phyloP scores from a whole-genome alignment of 345 rosid genomes.

The Erodium maritimum region DNA sequence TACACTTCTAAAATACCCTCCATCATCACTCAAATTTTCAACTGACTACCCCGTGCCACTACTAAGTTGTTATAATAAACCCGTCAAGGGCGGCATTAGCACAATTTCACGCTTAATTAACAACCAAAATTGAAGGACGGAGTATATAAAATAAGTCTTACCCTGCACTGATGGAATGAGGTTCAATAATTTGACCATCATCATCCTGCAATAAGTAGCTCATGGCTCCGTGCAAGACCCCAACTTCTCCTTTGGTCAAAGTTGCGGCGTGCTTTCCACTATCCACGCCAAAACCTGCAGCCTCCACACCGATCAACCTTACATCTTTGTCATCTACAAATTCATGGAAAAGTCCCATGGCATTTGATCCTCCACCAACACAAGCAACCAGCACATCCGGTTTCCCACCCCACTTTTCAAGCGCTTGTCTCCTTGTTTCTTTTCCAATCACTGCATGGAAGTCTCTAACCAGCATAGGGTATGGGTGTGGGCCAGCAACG shows the following conservation, averaged over 20 bases:
- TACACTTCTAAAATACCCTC: too few species aligned
- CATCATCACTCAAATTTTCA: too few species aligned
- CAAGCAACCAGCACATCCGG: conserved; percentile 90
- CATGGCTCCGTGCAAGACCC: conserved; percentile 96
- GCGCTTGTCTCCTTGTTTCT: conserved; percentile 77
- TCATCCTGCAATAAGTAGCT: conserved; percentile 89
- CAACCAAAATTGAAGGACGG: neutral
- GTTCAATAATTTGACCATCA: conserved; percentile 85
- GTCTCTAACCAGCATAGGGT: conserved; percentile 92
- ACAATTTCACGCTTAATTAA: too few species aligned
- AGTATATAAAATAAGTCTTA: conserved; percentile 9
- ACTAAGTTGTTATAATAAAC: too few species aligned
- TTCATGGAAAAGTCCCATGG: conserved; percentile 93
- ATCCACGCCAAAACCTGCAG: conserved; percentile 84
- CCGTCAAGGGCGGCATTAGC: too few species aligned
- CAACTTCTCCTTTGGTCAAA: conserved; percentile 71
- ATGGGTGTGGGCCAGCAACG: conserved; percentile 97
- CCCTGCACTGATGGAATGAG: conserved; percentile 98
- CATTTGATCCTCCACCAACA: conserved; percentile 91
- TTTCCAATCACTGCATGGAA: conserved; percentile 86
- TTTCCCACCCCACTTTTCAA: conserved; percentile 93
- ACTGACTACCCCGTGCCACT: too few species aligned
- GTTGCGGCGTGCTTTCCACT: conserved; percentile 96
- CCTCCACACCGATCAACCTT: conserved; percentile 90
- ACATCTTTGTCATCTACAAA: conserved; percentile 67